Percentiles rank a stretch among this genome's conserved stretches.
Evolutionary conservation across 176 grass and related monocot genomes (phyloP).

Genomic region (Carex littledalei): DNA sequence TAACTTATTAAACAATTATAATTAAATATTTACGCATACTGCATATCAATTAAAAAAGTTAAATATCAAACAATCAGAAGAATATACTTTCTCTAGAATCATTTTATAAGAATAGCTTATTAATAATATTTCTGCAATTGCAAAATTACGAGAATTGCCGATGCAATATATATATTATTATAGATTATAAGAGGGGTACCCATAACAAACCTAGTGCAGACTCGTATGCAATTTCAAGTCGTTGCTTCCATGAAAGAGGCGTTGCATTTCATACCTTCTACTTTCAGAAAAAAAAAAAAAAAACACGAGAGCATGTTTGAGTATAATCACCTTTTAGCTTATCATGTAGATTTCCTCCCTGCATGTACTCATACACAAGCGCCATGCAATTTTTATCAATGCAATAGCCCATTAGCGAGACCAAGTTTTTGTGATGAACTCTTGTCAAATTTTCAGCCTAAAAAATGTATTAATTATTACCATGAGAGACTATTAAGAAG

Average conservation of each 20-base stretch:
- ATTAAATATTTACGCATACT: no score
- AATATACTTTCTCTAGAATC: neutral
- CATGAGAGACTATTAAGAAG: neutral
- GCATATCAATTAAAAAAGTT: no score
- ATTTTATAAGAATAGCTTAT: neutral
- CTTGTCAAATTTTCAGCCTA: neutral
- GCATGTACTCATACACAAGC: neutral
- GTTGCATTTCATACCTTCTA: neutral
- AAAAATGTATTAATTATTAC: neutral
- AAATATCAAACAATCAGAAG: no score
- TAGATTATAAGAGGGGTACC: neutral
- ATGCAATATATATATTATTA: neutral
- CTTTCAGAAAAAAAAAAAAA: neutral
- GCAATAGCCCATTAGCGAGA: neutral
- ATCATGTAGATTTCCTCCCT: neutral
- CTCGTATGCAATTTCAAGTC: constrained; percentile 4
- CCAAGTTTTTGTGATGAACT: constrained; percentile 6
- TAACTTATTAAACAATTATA: no score
- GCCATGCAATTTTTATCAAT: neutral
- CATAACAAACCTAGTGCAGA: neutral
- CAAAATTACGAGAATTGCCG: neutral
- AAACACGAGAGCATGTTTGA: neutral
- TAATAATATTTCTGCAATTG: neutral
- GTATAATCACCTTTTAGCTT: neutral
- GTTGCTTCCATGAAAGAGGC: constrained; percentile 14